Conservation (phyloP, 257 asterid genomes). For the Coffea canephora region DNA sequence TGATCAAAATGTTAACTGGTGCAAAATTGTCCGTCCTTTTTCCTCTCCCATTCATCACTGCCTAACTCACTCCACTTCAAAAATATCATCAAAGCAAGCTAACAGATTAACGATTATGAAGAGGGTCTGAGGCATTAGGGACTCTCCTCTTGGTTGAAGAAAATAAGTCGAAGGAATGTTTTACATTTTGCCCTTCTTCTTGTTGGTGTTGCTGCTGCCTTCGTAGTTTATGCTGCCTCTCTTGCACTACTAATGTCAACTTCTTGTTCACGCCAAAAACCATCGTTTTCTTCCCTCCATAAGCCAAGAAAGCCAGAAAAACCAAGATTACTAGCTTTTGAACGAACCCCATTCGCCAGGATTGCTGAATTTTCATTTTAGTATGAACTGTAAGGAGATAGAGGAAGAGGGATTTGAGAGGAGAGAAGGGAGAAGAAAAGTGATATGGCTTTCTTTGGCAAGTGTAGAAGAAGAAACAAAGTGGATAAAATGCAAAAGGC, state of each 20-base stretch:
- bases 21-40: background rate
- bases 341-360: conserved; percentile 3
- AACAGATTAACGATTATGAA: conserved; percentile 24
- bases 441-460: conserved; percentile 7
- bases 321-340: conserved; percentile 28
- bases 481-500: background rate
- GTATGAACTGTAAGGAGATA: background rate
- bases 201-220: conserved; percentile 2
- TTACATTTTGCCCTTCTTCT: conserved; percentile 12
- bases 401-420: background rate
- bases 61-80: too few relatives aligned
- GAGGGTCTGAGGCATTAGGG: conserved; percentile 51
- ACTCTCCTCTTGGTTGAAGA: conserved; percentile 41
- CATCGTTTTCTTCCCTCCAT: conserved; percentile 21
- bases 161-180: conserved; percentile 21
- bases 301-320: conserved; percentile 13
- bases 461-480: conserved; percentile 4
- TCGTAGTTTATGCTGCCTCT: background rate
- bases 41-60: too few relatives aligned
- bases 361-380: conserved; percentile 20
- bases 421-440: background rate
- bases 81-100: background rate
- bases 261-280: conserved; percentile 19
- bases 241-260: conserved; percentile 1
- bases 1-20: background rate